These are phyloP conservation scores for Wickerhamiella musiphila DNA, from an alignment of 805 yeast genomes.

Conservation along the genomic window DNA sequence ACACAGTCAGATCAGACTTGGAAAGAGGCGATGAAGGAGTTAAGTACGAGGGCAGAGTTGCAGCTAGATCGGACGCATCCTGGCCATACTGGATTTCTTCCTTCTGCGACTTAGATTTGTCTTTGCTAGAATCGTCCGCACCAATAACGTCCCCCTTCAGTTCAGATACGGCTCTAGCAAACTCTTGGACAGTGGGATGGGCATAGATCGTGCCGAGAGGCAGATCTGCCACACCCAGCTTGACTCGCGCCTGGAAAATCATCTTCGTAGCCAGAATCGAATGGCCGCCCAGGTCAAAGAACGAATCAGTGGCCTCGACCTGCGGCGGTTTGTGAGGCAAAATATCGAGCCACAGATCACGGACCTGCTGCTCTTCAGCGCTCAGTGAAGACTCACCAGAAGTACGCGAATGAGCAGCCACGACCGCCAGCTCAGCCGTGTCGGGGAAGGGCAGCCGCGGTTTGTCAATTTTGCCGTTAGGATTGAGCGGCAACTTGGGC, in stretches of 20 bases:
- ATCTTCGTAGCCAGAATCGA: constrained; percentile 91
- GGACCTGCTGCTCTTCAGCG: constrained; percentile 45
- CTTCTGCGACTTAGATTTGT: constrained; percentile 16
- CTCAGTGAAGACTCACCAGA: constrained; percentile 34
- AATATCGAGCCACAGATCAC: constrained; percentile 71
- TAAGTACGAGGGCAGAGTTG: constrained; percentile 30
- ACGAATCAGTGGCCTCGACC: constrained; percentile 63
- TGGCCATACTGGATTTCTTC: constrained; percentile 35
- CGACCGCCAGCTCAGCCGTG: constrained; percentile 64
- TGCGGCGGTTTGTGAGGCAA: constrained; percentile 74
- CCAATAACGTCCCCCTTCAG: constrained; percentile 25
- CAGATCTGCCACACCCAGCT: constrained; percentile 48
- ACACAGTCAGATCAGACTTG: constrained; percentile 36
- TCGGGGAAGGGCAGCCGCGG: constrained; percentile 94
- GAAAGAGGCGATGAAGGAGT: constrained; percentile 26
- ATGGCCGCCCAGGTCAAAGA: constrained; percentile 96
- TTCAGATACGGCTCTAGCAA: constrained; percentile 55
- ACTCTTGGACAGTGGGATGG: constrained; percentile 65
- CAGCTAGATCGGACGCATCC: constrained; percentile 47
- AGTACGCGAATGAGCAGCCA: constrained; percentile 31
- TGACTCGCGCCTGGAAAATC: constrained; percentile 81
- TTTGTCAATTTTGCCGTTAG: constrained; percentile 96
- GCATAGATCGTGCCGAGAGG: constrained; percentile 85
- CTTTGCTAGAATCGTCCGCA: constrained; percentile 4
- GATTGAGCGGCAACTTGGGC: constrained; percentile 75